phyloP scores from a whole-genome alignment of 148 eudicot genomes.

The Silene latifolia region DNA sequence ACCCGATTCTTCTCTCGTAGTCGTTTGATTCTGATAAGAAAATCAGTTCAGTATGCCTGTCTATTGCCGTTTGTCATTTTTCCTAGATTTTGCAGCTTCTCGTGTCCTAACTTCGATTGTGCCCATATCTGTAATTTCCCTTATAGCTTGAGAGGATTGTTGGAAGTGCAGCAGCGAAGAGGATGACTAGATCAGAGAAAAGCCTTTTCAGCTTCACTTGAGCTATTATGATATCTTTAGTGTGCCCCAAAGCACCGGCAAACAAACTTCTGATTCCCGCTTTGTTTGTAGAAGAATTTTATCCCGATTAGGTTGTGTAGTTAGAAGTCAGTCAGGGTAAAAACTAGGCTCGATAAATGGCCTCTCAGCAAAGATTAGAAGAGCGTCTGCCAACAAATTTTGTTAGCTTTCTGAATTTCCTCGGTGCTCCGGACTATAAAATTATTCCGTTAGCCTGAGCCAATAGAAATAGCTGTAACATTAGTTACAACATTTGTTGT shows the following conservation, averaged over 20 bases:
- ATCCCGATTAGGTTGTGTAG: neutral
- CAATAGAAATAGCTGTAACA: too few species aligned
- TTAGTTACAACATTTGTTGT: too few species aligned
- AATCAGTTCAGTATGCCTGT: neutral
- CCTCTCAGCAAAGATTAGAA: neutral
- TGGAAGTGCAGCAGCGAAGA: conserved; percentile 57
- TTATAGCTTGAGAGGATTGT: conserved; percentile 82
- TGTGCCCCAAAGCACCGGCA: neutral
- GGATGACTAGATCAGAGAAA: conserved; percentile 50
- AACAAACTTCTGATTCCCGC: neutral
- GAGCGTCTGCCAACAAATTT: neutral
- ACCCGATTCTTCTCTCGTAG: too few species aligned
- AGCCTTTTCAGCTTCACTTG: conserved; percentile 57
- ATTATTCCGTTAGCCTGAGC: too few species aligned
- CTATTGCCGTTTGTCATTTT: neutral
- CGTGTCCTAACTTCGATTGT: neutral
- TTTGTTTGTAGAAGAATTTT: neutral
- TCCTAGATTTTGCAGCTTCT: neutral
- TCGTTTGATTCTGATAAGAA: neutral
- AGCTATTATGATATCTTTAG: neutral
- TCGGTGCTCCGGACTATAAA: too few species aligned
- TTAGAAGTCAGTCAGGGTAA: too few species aligned
- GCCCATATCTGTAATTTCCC: neutral
- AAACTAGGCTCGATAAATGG: too few species aligned
- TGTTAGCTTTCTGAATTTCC: too few species aligned